Evolutionary conservation across 2,329 filamentous ascomycete genomes (phyloP).

Genomic region (Talaromyces sp.): DNA sequence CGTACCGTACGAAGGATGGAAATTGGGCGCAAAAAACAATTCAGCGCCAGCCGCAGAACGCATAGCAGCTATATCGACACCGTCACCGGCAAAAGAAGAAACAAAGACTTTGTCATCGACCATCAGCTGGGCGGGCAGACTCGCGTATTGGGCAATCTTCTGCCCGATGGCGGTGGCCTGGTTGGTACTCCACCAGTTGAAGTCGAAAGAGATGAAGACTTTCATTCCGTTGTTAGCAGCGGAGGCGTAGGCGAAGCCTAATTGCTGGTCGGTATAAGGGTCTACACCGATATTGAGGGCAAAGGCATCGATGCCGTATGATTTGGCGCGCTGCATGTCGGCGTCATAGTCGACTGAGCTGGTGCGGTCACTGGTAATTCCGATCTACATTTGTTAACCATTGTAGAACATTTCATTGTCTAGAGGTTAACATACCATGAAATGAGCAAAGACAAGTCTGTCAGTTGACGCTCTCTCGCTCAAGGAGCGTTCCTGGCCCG

Average conservation of each 20-base stretch:
- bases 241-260: slow-evolving; percentile 49
- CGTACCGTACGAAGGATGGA: slow-evolving; percentile 40
- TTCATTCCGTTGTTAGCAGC: slow-evolving; percentile 48
- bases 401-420: not conserved
- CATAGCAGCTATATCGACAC: slow-evolving; percentile 44
- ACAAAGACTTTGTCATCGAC: slow-evolving; percentile 51
- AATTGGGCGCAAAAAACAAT: slow-evolving; percentile 52
- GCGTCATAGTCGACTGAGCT: slow-evolving; percentile 46
- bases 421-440: slow-evolving; percentile 16
- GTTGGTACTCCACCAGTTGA: slow-evolving; percentile 46
- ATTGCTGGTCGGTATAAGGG: slow-evolving; percentile 43
- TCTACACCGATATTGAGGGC: slow-evolving; percentile 51
- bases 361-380: slow-evolving; percentile 44
- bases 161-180: slow-evolving; percentile 42
- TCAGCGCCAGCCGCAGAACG: slow-evolving; percentile 38
- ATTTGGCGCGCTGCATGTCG: slow-evolving; percentile 47
- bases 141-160: slow-evolving; percentile 47
- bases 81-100: slow-evolving; percentile 53
- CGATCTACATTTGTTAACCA: slow-evolving; percentile 35
- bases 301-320: slow-evolving; percentile 47
- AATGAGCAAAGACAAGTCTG: slow-evolving; percentile 19
- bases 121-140: slow-evolving; percentile 46
- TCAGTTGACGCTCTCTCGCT: slow-evolving; percentile 5
- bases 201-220: slow-evolving; percentile 57
- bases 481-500: not conserved